Conservation (phyloP, 305 asterid species). For the Fraxinus latifolia region DNA sequence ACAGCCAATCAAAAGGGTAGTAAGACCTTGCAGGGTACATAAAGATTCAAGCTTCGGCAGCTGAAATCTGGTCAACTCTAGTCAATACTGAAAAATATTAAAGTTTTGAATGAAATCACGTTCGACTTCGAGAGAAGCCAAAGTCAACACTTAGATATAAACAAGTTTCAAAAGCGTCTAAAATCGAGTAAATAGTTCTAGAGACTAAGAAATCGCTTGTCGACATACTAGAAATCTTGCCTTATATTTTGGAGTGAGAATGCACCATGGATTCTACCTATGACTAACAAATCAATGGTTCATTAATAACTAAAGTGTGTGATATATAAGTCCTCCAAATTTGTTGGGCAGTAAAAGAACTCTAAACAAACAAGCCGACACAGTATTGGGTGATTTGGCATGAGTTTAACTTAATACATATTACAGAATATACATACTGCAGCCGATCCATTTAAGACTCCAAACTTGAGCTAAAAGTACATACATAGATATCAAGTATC, state of each 20-base stretch:
- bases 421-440: constrained; percentile 27
- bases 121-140: neutral
- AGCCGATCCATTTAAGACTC: constrained; percentile 23
- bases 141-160: neutral
- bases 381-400: neutral
- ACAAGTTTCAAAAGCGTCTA: neutral
- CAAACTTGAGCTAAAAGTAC: constrained; percentile 29
- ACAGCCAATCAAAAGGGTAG: neutral
- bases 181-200: neutral
- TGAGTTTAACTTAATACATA: neutral
- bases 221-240: neutral
- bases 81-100: neutral
- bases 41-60: neutral
- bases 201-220: neutral
- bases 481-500: constrained; percentile 32
- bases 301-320: neutral
- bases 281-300: neutral
- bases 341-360: neutral
- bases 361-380: neutral
- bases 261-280: neutral
- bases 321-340: neutral
- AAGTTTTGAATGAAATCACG: neutral
- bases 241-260: neutral
- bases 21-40: neutral
- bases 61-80: neutral